Conservation (phyloP, 2,329 filamentous ascomycete species). For the Cercospora sp. region DNA sequence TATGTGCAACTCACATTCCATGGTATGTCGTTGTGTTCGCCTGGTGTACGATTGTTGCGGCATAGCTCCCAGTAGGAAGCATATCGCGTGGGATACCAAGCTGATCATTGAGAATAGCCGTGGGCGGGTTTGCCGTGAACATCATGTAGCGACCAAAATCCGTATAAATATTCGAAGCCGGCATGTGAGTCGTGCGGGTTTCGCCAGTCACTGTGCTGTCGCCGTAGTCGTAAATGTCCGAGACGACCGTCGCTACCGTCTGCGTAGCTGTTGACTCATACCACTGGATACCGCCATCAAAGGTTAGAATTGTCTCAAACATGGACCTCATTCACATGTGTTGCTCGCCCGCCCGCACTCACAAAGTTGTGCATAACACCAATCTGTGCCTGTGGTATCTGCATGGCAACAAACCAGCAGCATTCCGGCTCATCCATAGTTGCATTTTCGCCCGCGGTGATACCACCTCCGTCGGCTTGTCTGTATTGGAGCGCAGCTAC, state of each 20-base stretch:
- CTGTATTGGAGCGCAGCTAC: background rate
- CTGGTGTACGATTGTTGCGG: background rate
- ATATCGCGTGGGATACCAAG: background rate
- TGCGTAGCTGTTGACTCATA: background rate
- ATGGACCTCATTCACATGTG: background rate
- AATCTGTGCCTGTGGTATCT: background rate
- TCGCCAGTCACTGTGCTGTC: background rate
- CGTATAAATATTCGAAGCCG: background rate
- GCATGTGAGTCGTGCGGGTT: background rate
- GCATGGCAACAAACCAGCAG: background rate
- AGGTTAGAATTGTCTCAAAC: background rate
- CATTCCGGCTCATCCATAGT: background rate
- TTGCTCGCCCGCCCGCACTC: background rate
- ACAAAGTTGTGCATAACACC: slow-evolving; percentile 1
- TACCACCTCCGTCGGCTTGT: background rate
- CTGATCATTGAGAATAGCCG: background rate
- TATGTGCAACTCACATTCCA: background rate
- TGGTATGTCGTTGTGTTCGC: background rate
- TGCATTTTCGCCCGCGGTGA: background rate
- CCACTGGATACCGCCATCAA: background rate
- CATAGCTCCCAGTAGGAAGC: background rate
- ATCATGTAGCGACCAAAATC: background rate
- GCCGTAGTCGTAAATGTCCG: background rate
- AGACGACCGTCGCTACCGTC: background rate
- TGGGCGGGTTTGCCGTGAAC: background rate